phyloP scores from a whole-genome alignment of 192 early-diverging fungal species.

The Coemansia sp. region DNA sequence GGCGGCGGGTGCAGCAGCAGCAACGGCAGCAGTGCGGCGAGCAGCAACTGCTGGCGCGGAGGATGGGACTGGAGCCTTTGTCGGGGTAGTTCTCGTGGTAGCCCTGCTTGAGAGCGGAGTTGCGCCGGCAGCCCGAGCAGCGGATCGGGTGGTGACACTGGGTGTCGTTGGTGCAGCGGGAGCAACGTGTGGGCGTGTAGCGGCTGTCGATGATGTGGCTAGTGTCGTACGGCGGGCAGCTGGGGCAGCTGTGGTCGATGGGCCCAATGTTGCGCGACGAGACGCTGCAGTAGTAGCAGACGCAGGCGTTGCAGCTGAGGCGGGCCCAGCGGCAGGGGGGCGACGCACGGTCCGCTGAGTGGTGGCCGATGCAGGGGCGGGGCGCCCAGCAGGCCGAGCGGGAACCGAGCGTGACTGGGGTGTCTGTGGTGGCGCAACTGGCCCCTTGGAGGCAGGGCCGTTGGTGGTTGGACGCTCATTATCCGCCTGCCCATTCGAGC shows the following conservation, averaged over 20 bases:
- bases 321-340: conserved; percentile 7
- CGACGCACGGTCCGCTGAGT: conserved; percentile 19
- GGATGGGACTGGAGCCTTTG: neutral
- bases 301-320: neutral
- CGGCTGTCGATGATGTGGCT: neutral
- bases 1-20: neutral
- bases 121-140: neutral
- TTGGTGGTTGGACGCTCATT: neutral
- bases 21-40: neutral
- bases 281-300: neutral
- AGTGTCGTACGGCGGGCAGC: conserved; percentile 22
- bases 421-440: neutral
- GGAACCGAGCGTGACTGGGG: neutral
- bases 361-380: conserved; percentile 8
- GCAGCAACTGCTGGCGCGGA: neutral
- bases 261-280: conserved; percentile 20
- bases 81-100: neutral
- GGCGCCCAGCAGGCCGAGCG: conserved; percentile 3
- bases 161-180: conserved; percentile 9
- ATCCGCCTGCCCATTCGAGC: neutral
- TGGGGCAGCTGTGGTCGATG: neutral
- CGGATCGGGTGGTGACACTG: conserved; percentile 1
- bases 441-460: neutral
- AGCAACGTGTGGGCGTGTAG: neutral
- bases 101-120: neutral